Evolutionary conservation across 202 grass and related monocot species (phyloP), one percentile per base, ranked within the genome.

Genomic region (Saccharum hybrid): DNA sequence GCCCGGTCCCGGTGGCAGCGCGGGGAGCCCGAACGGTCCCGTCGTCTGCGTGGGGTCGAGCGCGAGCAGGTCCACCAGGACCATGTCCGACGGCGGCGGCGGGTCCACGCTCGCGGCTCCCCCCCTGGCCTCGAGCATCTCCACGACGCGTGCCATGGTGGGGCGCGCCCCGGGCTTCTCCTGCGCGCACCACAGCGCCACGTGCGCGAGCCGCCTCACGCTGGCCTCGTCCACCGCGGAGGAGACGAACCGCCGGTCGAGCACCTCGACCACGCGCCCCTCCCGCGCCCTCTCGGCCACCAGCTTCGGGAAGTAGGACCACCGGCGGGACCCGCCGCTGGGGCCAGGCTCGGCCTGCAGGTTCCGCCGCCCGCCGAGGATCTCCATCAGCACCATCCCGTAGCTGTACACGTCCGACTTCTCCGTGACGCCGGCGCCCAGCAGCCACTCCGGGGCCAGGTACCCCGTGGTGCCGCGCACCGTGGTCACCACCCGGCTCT

Each of bases 381-480:
- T 73, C 86, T 91, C 92, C 21, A 94, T 54, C 0, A 94, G 86
- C 26, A 94, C 86, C 81, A 94, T 87, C 2, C 86, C 92, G 76
- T 79, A 94, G 89, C 86, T 87, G 74, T 86, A 94, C 22, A 91
- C 83, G 71, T 94, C 92, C 33, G 76, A 91, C 79, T 74, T 94
- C 72, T 88, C 89, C 1, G 78, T 84, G 34, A 91, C 39, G 6
- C 86, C 86, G 9, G 56, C 66, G 52, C 89, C 89, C 0, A 87
- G 81, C 3, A 94, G 87, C 89, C 89, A 94, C 82, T 94, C 89
- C 0, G 89, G 86, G 0, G 92, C 89, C 19, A 94, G 68, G 85
- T 91, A 94, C 19, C 92, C 89, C 16, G 81, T 79, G 1, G 89
- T 94, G 40, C 92, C 89, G 1, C 83, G 79, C 59, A 94, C 79